Conservation (phyloP, 495 filamentous ascomycete species). For the Talaromyces wortmannii region DNA sequence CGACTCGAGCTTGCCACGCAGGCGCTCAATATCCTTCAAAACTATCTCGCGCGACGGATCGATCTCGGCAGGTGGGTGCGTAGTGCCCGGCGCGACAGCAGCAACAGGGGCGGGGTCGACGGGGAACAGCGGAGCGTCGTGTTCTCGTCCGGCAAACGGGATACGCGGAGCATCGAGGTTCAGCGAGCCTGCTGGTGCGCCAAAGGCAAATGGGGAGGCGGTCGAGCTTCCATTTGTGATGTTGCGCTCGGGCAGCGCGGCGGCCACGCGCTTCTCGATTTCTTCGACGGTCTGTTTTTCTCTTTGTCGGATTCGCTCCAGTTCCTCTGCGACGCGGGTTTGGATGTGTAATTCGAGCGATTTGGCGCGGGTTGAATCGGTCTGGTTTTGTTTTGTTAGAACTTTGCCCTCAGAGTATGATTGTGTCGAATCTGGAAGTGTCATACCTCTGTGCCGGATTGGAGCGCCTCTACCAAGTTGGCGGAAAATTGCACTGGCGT, state of each 20-base stretch:
- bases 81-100: slow-evolving; percentile 6
- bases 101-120: slow-evolving; percentile 9
- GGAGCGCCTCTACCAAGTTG: slow-evolving; percentile 72
- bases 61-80: slow-evolving; percentile 11
- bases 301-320: slow-evolving; percentile 64
- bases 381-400: slow-evolving; percentile 39
- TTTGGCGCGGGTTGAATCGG: slow-evolving; percentile 78
- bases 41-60: slow-evolving; percentile 47
- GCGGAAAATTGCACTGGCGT: slow-evolving; percentile 82
- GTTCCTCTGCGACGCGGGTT: slow-evolving; percentile 76
- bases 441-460: slow-evolving; percentile 75
- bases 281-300: slow-evolving; percentile 49
- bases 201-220: slow-evolving; percentile 19
- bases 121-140: slow-evolving; percentile 18
- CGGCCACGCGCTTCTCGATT: slow-evolving; percentile 48
- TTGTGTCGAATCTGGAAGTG: slow-evolving; percentile 1
- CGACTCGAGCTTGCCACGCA: slow-evolving; percentile 67
- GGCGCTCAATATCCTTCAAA: slow-evolving; percentile 62
- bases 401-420: background rate
- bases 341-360: slow-evolving; percentile 83
- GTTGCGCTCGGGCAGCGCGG: slow-evolving; percentile 22
- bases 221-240: slow-evolving; percentile 17
- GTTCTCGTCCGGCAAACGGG: slow-evolving; percentile 38
- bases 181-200: slow-evolving; percentile 35
- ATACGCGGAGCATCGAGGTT: slow-evolving; percentile 42